phyloP scores from a whole-genome alignment of 2,329 filamentous ascomycete genomes.

The Claviceps monticola region DNA sequence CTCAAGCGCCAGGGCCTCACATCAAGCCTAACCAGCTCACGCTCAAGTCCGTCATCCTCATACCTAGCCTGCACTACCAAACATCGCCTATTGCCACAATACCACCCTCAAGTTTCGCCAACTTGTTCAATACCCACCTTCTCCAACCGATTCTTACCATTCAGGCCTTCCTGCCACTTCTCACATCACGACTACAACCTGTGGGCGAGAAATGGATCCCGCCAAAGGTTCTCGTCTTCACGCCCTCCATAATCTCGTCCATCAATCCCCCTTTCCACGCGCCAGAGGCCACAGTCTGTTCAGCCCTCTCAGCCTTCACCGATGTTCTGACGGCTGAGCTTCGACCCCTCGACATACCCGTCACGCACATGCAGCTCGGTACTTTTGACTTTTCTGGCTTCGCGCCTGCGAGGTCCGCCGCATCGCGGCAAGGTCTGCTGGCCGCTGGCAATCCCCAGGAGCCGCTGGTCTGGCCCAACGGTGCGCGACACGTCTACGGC shows the following conservation, averaged over 20 bases:
- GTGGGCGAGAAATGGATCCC: slow-evolving; percentile 36
- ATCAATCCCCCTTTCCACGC: slow-evolving; percentile 70
- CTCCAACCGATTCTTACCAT: slow-evolving; percentile 79
- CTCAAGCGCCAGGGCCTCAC: slow-evolving; percentile 63
- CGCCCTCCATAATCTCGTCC: slow-evolving; percentile 66
- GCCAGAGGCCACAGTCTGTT: slow-evolving; percentile 73
- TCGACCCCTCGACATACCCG: slow-evolving; percentile 57
- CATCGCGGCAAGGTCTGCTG: slow-evolving; percentile 22
- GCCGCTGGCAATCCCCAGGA: slow-evolving; percentile 30
- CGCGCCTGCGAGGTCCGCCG: slow-evolving; percentile 29
- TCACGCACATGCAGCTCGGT: slow-evolving; percentile 81
- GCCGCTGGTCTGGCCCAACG: slow-evolving; percentile 48
- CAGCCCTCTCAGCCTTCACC: slow-evolving; percentile 76
- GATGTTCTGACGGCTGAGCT: slow-evolving; percentile 70
- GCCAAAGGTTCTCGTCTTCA: slow-evolving; percentile 62
- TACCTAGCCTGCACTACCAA: slow-evolving; percentile 69
- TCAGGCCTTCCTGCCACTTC: slow-evolving; percentile 74
- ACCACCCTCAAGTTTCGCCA: slow-evolving; percentile 69
- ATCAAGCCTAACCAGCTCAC: slow-evolving; percentile 63
- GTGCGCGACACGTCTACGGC: slow-evolving; percentile 45
- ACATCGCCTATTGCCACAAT: slow-evolving; percentile 77
- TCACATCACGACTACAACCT: slow-evolving; percentile 47
- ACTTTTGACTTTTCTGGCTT: slow-evolving; percentile 73
- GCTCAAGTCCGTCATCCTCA: slow-evolving; percentile 67
- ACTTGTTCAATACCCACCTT: slow-evolving; percentile 84